Base-by-base conservation (phyloP, 768 basidiomycete genomes). In the Jaapia argillacea region DNA sequence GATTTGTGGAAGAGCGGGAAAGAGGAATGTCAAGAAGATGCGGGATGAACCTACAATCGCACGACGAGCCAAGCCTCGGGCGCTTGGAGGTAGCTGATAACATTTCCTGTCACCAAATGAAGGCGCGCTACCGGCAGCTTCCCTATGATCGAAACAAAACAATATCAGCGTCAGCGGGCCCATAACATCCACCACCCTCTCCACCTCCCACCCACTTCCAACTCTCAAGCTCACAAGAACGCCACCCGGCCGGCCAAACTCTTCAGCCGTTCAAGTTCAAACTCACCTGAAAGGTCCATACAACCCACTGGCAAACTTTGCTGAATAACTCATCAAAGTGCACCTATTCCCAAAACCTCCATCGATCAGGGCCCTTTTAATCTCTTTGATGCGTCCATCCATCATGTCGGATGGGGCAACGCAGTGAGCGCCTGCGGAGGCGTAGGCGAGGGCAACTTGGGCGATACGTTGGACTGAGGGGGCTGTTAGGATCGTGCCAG, bases 401-500 rank as follows among this genome's bases (percentile, higher is more conserved):
- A 98, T 98, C 96, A 99, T 99, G 62, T 98, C 96, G 56, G 92
- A 96, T 5, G 96, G 96, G 2, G 96, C 96, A 45, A 99, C 93
- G 55, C 91, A 91, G 61, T 98, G 90, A 1, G 91, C 96, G n/a
- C 96, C 96, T 0, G 96, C 96, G 43, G 72, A 69, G 0, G 93
- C 96, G 51, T 99, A 99, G 55, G 74, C 80, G 37, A 98, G 69
- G 0, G 96, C 91, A 21, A 99, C 93, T 55, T 96, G 69, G 0
- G 89, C 90, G 48, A 99, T 84, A 48, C 96, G 83, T n/a, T 70
- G 68, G 10, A 89, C 87, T 18, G 89, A 93, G 14, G 80, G 80
- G 6, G 65, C 68, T 26, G 79, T 79, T 61, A 87, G 69, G 61
- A 97, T 87, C 3, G 81, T 81, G 10, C 83, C 81, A n/a, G n/a